These are phyloP conservation scores for Pseudofabraea citricarpa DNA, from an alignment of 2,329 filamentous ascomycete species.

Conservation along the genomic window DNA sequence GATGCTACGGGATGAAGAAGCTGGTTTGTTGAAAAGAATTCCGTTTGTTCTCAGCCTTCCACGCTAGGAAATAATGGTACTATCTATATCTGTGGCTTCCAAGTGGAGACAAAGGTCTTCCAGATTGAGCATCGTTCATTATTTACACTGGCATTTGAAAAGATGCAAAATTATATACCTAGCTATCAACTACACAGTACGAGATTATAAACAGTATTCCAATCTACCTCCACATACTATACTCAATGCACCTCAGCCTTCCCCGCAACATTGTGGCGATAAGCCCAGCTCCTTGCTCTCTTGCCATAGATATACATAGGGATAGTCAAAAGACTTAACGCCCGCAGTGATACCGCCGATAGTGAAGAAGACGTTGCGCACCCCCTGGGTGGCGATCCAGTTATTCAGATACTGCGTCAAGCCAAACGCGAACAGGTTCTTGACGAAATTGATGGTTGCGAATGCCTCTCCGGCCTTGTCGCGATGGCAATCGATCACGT, in stretches of 20 bases:
- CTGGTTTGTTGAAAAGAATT: no score
- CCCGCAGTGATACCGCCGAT: conserved; percentile 11
- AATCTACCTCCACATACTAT: no score
- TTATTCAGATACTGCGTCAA: conserved; percentile 18
- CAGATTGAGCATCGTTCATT: no score
- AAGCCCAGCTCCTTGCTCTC: conserved; percentile 23
- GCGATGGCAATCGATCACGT: conserved; percentile 36
- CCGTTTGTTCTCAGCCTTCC: no score
- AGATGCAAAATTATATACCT: no score
- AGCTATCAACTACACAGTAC: no score
- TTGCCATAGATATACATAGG: conserved; percentile 25
- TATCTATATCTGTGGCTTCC: no score
- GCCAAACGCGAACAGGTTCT: conserved; percentile 32
- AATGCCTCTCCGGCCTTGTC: conserved; percentile 35
- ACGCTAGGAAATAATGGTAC: no score
- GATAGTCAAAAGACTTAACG: conserved; percentile 16
- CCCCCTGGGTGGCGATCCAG: conserved; percentile 22
- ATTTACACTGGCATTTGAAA: no score
- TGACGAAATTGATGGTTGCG: conserved; percentile 35
- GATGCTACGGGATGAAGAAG: no score
- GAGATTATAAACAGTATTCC: no score
- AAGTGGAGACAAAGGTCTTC: no score
- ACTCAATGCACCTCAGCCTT: conserved; percentile 3
- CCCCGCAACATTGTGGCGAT: conserved; percentile 9
- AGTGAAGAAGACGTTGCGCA: conserved; percentile 15